phyloP scores from a whole-genome alignment of 768 basidiomycete species.

The Russula earlei region DNA sequence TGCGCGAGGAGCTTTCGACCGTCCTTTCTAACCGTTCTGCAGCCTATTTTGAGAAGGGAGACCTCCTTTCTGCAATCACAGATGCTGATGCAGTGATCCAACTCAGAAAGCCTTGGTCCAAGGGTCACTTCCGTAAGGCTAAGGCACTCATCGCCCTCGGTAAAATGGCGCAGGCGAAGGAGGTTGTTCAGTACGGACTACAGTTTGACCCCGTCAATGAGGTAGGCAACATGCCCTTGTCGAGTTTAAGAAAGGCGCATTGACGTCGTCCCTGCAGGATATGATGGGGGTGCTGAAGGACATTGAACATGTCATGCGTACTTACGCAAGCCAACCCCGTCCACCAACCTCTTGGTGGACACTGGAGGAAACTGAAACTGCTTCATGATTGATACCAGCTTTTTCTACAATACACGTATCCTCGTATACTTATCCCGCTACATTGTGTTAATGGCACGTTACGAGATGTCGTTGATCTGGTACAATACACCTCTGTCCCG shows the following conservation, averaged over 20 bases:
- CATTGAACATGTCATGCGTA: constrained; percentile 15
- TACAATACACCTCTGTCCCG: not conserved
- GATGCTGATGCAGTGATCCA: constrained; percentile 89
- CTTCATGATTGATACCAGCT: constrained; percentile 7
- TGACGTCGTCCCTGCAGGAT: constrained; percentile 11
- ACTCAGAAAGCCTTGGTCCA: constrained; percentile 83
- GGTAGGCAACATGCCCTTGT: constrained; percentile 28
- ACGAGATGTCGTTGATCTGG: not conserved
- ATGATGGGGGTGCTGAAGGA: constrained; percentile 17
- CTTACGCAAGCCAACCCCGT: constrained; percentile 4
- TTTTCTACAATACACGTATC: not conserved
- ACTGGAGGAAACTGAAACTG: not conserved
- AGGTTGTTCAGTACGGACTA: constrained; percentile 73
- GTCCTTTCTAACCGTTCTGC: constrained; percentile 89
- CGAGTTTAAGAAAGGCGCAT: not conserved
- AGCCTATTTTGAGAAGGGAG: constrained; percentile 67
- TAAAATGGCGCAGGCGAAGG: constrained; percentile 62
- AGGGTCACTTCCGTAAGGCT: constrained; percentile 92
- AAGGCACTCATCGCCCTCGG: constrained; percentile 76
- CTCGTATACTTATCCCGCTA: not conserved
- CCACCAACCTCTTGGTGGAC: not conserved
- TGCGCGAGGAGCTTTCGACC: constrained; percentile 86
- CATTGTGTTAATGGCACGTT: not conserved
- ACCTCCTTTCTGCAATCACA: constrained; percentile 66
- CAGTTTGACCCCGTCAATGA: constrained; percentile 69